A percentile compares a stretch with the other conserved stretches of the same genome.
These are phyloP conservation scores for Xylariomycetidae sp. DNA, from an alignment of 2,329 filamentous ascomycete genomes.

Conservation along the genomic window DNA sequence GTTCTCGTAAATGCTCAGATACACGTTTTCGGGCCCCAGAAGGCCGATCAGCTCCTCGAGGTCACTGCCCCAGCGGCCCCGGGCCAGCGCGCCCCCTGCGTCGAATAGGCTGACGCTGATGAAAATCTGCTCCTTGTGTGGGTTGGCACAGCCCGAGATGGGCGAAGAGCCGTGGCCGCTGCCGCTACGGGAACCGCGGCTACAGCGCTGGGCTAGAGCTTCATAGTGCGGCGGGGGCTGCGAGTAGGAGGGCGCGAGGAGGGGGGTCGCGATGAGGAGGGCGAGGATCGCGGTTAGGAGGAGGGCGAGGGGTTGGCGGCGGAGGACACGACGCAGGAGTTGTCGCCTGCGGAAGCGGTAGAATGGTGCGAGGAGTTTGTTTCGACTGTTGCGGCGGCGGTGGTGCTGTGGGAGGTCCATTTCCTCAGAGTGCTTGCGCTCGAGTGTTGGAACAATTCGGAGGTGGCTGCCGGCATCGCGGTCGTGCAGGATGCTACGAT, in stretches of 20 bases:
- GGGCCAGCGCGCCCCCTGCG: conserved; percentile 52
- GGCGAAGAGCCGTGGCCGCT: conserved; percentile 21
- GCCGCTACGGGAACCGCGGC: too few species aligned
- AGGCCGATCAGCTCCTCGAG: conserved; percentile 59
- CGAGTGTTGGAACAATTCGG: too few species aligned
- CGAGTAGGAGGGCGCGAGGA: conserved; percentile 41
- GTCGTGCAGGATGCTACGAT: too few species aligned
- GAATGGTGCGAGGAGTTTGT: too few species aligned
- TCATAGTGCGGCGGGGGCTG: conserved; percentile 34
- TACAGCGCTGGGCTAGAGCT: conserved; percentile 26
- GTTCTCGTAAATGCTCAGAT: conserved; percentile 70
- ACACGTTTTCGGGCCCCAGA: conserved; percentile 63
- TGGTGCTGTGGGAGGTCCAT: too few species aligned
- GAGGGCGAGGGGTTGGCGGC: too few species aligned
- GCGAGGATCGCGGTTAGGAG: too few species aligned
- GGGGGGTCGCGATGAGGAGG: conserved; percentile 9
- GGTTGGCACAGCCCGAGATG: conserved; percentile 33
- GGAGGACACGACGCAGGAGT: too few species aligned
- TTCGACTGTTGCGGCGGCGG: too few species aligned
- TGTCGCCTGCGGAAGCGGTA: too few species aligned
- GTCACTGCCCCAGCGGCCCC: conserved; percentile 59
- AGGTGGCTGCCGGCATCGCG: too few species aligned
- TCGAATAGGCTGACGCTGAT: conserved; percentile 71
- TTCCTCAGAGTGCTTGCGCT: too few species aligned
- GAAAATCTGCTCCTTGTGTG: conserved; percentile 60